Base-by-base conservation (phyloP, 805 yeast species). In the Yueomyces sinensis region DNA sequence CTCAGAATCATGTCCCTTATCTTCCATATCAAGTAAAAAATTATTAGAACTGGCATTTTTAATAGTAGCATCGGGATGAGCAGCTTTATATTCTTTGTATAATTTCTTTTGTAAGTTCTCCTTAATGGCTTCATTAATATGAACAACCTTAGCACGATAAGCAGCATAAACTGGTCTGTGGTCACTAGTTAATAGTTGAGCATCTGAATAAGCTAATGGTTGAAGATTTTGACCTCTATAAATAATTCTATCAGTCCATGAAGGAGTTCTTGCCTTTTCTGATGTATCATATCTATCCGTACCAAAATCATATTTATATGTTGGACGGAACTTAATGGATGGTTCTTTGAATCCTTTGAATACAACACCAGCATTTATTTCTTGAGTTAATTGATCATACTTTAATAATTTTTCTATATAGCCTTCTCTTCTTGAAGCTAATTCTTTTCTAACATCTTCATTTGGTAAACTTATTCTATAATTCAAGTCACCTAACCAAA, bases 401-500 rank as follows among this genome's bases (percentile, higher is more conserved):
- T 70, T 72, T 29, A 78, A 67, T 43, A 91, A 58, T 19, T 64
- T 63, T 4, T 49, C 54, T 5, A 55, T 40, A 25, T 47, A 46
- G 3, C 51, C 52, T 4, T 60, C 63, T 33, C 59, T 63, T 27
- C 72, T 70, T 1, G 53, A 43, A 2, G 58, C 60, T 20, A 87
- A 54, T 37, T 72, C 60, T 2, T 58, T 49, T 42, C 93, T 68
- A 6, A 81, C 93, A 32, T 74, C 74, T 20, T 83, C 95, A 49
- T 80, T 83, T 0, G 80, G 63, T 33, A 82, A 56, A 1, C 66
- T 60, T 23, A 89, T 72, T 45, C 98, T 66, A 56, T 82, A 91
- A 52, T 91, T 91, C 54, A 89, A 70, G 52, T 91, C 99, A 17
- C 99, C 99, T 31, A 89, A 58, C 98, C 98, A 91, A 16, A 91